phyloP scores from a whole-genome alignment of 2,329 filamentous ascomycete species.

The Byssochlamys sp. region DNA sequence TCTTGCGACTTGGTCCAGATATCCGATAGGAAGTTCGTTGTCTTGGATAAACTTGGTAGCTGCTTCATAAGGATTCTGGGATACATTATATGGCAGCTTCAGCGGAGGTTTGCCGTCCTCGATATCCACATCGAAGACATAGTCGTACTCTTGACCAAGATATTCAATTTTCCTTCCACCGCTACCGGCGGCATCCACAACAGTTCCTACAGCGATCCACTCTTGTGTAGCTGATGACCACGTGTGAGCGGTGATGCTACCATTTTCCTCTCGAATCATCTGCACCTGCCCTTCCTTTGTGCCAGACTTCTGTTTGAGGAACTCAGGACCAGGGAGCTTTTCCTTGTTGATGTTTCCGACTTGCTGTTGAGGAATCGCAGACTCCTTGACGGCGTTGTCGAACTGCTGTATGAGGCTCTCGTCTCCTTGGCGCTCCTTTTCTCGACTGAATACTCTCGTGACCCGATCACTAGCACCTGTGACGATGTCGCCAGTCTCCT shows the following conservation, averaged over 20 bases:
- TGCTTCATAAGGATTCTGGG: constrained; percentile 83
- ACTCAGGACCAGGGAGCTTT: constrained; percentile 78
- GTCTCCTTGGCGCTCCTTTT: constrained; percentile 58
- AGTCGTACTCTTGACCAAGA: constrained; percentile 83
- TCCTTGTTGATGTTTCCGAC: constrained; percentile 81
- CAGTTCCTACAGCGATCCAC: constrained; percentile 86
- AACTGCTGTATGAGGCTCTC: constrained; percentile 61
- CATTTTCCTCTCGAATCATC: constrained; percentile 75
- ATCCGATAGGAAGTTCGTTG: constrained; percentile 77
- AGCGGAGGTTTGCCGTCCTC: constrained; percentile 86
- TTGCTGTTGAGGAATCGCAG: constrained; percentile 79
- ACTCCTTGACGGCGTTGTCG: constrained; percentile 69
- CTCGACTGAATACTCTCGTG: constrained; percentile 73
- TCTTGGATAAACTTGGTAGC: constrained; percentile 83
- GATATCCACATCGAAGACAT: constrained; percentile 91
- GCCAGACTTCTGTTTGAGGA: constrained; percentile 68
- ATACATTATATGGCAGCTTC: constrained; percentile 88
- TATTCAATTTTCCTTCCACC: constrained; percentile 68
- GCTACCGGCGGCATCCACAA: constrained; percentile 79
- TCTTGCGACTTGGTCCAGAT: constrained; percentile 82
- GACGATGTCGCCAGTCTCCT: constrained; percentile 81
- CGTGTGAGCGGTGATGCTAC: constrained; percentile 73
- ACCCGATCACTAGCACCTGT: constrained; percentile 82
- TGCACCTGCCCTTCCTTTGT: constrained; percentile 95
- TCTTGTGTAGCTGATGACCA: constrained; percentile 66